phyloP scores from a whole-genome alignment of 495 filamentous ascomycete species.

The Letharia columbiana region DNA sequence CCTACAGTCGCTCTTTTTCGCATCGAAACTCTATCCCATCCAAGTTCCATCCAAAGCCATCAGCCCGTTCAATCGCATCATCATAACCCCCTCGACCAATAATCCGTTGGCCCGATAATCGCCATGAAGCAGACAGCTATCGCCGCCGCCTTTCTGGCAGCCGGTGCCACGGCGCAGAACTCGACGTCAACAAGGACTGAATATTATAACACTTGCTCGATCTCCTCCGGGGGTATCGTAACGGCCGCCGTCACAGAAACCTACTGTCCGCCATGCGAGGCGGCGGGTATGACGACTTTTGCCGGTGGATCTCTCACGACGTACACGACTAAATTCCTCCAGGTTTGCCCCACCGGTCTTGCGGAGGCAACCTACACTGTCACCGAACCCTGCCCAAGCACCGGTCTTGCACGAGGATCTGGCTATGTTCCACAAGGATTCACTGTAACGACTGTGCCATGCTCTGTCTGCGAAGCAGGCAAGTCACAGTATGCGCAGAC shows the following conservation, averaged over 20 bases:
- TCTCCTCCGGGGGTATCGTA: slow-evolving; percentile 7
- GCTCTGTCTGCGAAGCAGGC: slow-evolving; percentile 6
- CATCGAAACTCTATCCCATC: not conserved
- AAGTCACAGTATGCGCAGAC: slow-evolving; percentile 17
- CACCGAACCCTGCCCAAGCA: slow-evolving; percentile 23
- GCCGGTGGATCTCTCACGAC: slow-evolving; percentile 18
- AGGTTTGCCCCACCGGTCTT: slow-evolving; percentile 20
- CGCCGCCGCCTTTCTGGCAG: slow-evolving; percentile 3
- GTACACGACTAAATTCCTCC: slow-evolving; percentile 19
- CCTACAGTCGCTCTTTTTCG: slow-evolving; percentile 14
- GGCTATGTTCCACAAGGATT: slow-evolving; percentile 24
- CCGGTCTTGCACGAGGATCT: slow-evolving; percentile 18
- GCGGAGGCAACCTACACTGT: slow-evolving; percentile 25
- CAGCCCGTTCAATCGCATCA: not conserved
- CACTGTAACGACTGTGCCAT: slow-evolving; percentile 23
- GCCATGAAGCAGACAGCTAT: slow-evolving; percentile 15
- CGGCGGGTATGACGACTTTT: slow-evolving; percentile 11
- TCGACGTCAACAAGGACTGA: slow-evolving; percentile 4
- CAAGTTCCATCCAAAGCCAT: slow-evolving; percentile 3
- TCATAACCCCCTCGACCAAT: not conserved
- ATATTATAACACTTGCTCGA: slow-evolving; percentile 19
- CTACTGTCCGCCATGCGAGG: slow-evolving; percentile 17
- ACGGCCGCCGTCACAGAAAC: slow-evolving; percentile 17
- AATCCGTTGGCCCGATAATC: not conserved
- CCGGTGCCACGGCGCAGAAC: slow-evolving; percentile 12